Percentiles rank a stretch among this genome's conserved stretches.
Evolutionary conservation across 2,329 filamentous ascomycete genomes (phyloP).

Genomic region (Colletotrichum paranaense): DNA sequence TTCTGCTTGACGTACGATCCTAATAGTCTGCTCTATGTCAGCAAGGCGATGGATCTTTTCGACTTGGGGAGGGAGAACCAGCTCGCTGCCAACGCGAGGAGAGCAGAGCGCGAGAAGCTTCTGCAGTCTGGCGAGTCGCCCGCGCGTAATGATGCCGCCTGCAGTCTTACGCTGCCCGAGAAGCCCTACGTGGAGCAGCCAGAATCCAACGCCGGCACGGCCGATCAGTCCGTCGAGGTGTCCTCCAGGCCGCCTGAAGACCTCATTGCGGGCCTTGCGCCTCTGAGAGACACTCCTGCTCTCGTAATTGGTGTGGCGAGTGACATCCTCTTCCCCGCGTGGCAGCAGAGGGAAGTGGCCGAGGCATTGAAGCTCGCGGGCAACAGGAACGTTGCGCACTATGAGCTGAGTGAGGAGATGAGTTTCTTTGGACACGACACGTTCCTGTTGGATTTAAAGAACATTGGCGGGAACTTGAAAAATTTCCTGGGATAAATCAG

Average conservation of each 20-base stretch:
- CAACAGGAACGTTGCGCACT: constrained; percentile 84
- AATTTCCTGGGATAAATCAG: constrained; percentile 75
- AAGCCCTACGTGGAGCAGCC: constrained; percentile 88
- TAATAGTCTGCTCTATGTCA: constrained; percentile 95
- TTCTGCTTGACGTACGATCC: constrained; percentile 97
- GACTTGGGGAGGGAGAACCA: constrained; percentile 84
- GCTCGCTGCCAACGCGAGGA: constrained; percentile 68
- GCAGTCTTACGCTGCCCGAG: constrained; percentile 85
- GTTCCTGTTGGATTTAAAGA: constrained; percentile 90
- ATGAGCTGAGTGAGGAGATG: constrained; percentile 93
- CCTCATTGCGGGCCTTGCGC: constrained; percentile 78
- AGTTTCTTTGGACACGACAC: constrained; percentile 97
- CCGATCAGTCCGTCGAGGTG: constrained; percentile 40
- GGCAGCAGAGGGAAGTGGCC: constrained; percentile 96
- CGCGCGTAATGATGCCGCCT: constrained; percentile 60
- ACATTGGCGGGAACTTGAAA: constrained; percentile 86
- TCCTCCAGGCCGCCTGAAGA: constrained; percentile 77
- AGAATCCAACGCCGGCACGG: constrained; percentile 53
- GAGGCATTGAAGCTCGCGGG: constrained; percentile 82
- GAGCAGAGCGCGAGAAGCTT: constrained; percentile 69
- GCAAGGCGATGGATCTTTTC: constrained; percentile 99
- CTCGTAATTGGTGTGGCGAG: constrained; percentile 94
- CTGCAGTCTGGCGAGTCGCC: constrained; percentile 60
- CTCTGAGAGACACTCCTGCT: constrained; percentile 80
- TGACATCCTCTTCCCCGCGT: constrained; percentile 96